These are phyloP conservation scores for Cladorrhinum sp. DNA, from an alignment of 2,329 filamentous ascomycete genomes.

Conservation along the genomic window DNA sequence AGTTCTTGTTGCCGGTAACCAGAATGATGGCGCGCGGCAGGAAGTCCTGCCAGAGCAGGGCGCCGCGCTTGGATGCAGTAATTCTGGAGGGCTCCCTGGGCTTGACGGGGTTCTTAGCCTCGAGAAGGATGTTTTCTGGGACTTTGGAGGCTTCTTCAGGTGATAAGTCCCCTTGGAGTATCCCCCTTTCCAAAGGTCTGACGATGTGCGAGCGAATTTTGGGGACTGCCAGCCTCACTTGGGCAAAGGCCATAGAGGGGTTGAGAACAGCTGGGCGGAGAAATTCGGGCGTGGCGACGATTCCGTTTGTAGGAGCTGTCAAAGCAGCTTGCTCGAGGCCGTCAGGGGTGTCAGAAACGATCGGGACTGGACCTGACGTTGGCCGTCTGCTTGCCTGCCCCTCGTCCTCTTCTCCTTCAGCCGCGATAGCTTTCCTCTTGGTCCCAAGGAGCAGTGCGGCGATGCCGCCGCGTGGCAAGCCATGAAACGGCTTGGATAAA, in stretches of 20 bases:
- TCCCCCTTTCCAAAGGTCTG: slow-evolving; percentile 70
- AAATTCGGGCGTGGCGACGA: slow-evolving; percentile 73
- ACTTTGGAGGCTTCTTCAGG: slow-evolving; percentile 60
- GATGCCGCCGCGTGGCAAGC: slow-evolving; percentile 84
- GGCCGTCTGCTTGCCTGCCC: slow-evolving; percentile 51
- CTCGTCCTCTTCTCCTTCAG: slow-evolving; percentile 75
- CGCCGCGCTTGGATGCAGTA: slow-evolving; percentile 75
- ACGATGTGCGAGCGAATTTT: slow-evolving; percentile 80
- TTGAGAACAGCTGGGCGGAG: slow-evolving; percentile 84
- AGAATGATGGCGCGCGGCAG: slow-evolving; percentile 83
- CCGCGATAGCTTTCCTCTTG: slow-evolving; percentile 74
- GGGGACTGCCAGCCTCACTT: slow-evolving; percentile 82
- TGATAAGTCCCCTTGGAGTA: slow-evolving; percentile 51
- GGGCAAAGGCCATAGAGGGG: slow-evolving; percentile 75
- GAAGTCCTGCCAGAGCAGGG: slow-evolving; percentile 89
- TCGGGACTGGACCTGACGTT: slow-evolving; percentile 66
- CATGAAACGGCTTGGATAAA: slow-evolving; percentile 89
- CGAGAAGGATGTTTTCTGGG: slow-evolving; percentile 72
- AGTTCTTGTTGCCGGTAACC: slow-evolving; percentile 82
- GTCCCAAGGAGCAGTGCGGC: slow-evolving; percentile 85
- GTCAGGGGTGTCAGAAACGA: slow-evolving; percentile 72
- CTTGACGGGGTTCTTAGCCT: slow-evolving; percentile 79
- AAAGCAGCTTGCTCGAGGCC: slow-evolving; percentile 74
- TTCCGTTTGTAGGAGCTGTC: slow-evolving; percentile 55
- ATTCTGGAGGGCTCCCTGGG: slow-evolving; percentile 81